phyloP scores from a whole-genome alignment of 192 early-diverging fungal species.

The Linnemannia exigua region DNA sequence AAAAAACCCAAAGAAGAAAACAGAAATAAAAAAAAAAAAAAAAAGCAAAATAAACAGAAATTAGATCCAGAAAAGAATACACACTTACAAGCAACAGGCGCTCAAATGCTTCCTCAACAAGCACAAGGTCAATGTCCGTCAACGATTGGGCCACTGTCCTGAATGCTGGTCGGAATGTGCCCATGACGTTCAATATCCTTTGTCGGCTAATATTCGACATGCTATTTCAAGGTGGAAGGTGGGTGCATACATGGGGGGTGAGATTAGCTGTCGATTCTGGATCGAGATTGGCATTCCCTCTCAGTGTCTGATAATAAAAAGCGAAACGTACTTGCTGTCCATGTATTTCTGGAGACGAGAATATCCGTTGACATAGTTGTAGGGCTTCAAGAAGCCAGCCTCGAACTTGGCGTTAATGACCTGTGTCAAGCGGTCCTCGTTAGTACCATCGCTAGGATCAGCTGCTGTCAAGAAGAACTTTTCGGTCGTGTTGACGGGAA shows the following conservation, averaged over 20 bases:
- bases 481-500: slow-evolving; percentile 75
- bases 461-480: slow-evolving; percentile 94
- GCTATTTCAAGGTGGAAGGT: slow-evolving; percentile 31
- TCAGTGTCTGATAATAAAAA: not conserved
- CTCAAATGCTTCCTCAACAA: slow-evolving; percentile 98
- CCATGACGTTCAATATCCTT: slow-evolving; percentile 91
- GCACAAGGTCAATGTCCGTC: slow-evolving; percentile 93
- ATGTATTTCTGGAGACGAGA: slow-evolving; percentile 91
- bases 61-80: not conserved
- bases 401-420: slow-evolving; percentile 97
- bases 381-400: slow-evolving; percentile 95
- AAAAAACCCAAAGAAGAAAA: not conserved
- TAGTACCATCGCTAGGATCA: slow-evolving; percentile 88
- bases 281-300: not conserved
- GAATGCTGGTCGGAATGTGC: slow-evolving; percentile 91
- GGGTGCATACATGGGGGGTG: too few relatives aligned
- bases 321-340: slow-evolving; percentile 76
- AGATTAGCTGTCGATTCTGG: not conserved
- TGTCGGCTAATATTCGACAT: slow-evolving; percentile 79
- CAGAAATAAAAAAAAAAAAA: slow-evolving; percentile 6
- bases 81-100: slow-evolving; percentile 80
- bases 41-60: not conserved
- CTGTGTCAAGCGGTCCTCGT: slow-evolving; percentile 90
- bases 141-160: slow-evolving; percentile 88
- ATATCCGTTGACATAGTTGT: slow-evolving; percentile 96